Evolutionary conservation across 2,329 filamentous ascomycete species (phyloP).

Genomic region (Claviceps sp.): DNA sequence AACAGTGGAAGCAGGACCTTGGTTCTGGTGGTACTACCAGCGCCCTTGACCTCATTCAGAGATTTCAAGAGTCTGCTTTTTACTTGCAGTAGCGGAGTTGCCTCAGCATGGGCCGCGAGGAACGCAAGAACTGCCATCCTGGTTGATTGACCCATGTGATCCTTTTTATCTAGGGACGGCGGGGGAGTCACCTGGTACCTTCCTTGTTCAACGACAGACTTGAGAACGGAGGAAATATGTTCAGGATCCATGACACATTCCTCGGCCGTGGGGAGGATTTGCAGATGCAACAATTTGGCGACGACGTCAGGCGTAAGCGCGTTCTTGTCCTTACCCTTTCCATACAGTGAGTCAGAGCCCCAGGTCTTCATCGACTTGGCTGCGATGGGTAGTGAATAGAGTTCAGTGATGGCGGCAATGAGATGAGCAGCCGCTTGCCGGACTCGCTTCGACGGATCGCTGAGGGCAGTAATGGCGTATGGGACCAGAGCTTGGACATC

Average conservation of each 20-base stretch:
- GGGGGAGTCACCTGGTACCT: slow-evolving; percentile 22
- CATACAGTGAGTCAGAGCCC: slow-evolving; percentile 55
- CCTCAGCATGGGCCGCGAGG: slow-evolving; percentile 57
- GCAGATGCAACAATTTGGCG: slow-evolving; percentile 47
- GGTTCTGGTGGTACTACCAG: slow-evolving; percentile 55
- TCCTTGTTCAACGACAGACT: slow-evolving; percentile 25
- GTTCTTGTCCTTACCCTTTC: slow-evolving; percentile 28
- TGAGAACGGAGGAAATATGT: slow-evolving; percentile 53
- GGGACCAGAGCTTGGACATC: slow-evolving; percentile 76
- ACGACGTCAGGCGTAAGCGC: slow-evolving; percentile 46
- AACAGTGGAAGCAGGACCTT: slow-evolving; percentile 66
- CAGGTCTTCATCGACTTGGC: slow-evolving; percentile 36
- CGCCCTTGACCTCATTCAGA: slow-evolving; percentile 59
- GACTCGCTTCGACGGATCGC: slow-evolving; percentile 63
- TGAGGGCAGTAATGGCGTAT: slow-evolving; percentile 61
- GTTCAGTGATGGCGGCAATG: slow-evolving; percentile 39
- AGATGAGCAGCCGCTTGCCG: slow-evolving; percentile 62
- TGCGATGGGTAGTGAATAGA: slow-evolving; percentile 26
- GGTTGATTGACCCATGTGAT: slow-evolving; percentile 43
- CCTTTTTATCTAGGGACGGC: slow-evolving; percentile 34
- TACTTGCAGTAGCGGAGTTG: slow-evolving; percentile 53
- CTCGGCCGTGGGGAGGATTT: slow-evolving; percentile 65
- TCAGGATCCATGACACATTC: slow-evolving; percentile 72
- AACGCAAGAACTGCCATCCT: slow-evolving; percentile 56
- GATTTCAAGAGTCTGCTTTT: slow-evolving; percentile 61